These are phyloP conservation scores for Protomyces inouyei DNA, from an alignment of 1,139 yeast genomes.

Conservation along the genomic window DNA sequence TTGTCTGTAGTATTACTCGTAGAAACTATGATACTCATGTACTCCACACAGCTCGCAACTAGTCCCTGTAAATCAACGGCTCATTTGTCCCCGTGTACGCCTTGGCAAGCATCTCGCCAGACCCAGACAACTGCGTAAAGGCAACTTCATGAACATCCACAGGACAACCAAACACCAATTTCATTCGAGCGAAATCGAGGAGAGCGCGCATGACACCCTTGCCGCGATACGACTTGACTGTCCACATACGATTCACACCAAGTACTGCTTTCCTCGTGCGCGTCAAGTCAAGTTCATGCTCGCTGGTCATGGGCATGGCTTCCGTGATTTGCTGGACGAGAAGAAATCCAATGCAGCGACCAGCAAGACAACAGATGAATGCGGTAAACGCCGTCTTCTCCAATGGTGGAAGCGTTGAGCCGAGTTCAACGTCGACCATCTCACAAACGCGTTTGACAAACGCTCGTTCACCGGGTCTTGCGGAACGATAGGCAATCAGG, in stretches of 20 bases:
- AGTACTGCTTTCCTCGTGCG: not conserved
- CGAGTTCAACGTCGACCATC: slow-evolving; percentile 16
- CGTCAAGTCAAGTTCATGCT: not conserved
- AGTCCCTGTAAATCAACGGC: slow-evolving; percentile 6
- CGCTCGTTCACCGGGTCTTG: not conserved
- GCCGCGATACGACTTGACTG: slow-evolving; percentile 1
- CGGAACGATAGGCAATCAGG: not conserved
- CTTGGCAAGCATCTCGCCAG: slow-evolving; percentile 4
- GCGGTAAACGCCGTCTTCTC: not conserved
- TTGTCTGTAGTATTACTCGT: not conserved
- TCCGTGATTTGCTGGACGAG: slow-evolving; percentile 1
- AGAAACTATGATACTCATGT: not conserved
- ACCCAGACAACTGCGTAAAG: slow-evolving; percentile 20
- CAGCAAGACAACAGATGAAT: not conserved
- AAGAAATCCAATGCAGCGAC: slow-evolving; percentile 6
- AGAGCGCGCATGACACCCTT: slow-evolving; percentile 2
- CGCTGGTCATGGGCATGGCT: not conserved
- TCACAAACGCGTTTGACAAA: not conserved
- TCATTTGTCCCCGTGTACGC: not conserved
- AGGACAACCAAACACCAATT: slow-evolving; percentile 1
- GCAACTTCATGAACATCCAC: slow-evolving; percentile 1
- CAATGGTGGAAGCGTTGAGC: slow-evolving; percentile 10
- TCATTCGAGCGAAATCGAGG: not conserved
- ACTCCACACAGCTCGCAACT: not conserved
- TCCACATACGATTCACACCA: slow-evolving; percentile 25